Conservation (phyloP, 2,329 filamentous ascomycete species). For the Penicillium sp. region DNA sequence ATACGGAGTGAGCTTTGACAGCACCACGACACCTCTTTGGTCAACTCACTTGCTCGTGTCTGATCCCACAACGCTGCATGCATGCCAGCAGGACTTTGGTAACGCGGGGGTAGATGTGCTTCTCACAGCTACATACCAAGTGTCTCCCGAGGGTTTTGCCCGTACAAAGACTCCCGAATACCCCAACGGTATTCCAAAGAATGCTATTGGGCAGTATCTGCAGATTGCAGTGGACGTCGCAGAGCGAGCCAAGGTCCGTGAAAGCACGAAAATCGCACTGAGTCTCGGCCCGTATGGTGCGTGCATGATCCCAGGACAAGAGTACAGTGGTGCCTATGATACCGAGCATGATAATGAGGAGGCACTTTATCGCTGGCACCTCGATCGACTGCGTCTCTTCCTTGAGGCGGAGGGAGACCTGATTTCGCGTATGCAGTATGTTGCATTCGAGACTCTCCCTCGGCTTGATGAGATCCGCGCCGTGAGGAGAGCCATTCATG, state of each 20-base stretch:
- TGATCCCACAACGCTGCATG: constrained; percentile 55
- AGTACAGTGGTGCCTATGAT: constrained; percentile 67
- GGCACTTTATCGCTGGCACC: constrained; percentile 61
- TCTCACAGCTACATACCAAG: constrained; percentile 70
- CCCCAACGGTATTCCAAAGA: constrained; percentile 50
- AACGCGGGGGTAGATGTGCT: constrained; percentile 64
- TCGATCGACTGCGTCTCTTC: constrained; percentile 58
- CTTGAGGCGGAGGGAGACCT: constrained; percentile 42
- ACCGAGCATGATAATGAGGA: constrained; percentile 49
- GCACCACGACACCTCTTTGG: constrained; percentile 61
- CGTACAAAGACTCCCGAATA: constrained; percentile 51
- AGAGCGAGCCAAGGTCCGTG: constrained; percentile 34
- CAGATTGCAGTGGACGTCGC: constrained; percentile 45
- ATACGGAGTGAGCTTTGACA: constrained; percentile 58
- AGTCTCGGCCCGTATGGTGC: constrained; percentile 70
- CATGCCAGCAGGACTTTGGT: constrained; percentile 62
- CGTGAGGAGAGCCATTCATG: constrained; percentile 44
- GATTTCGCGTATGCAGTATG: constrained; percentile 52
- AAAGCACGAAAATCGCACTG: constrained; percentile 49
- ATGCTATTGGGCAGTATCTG: constrained; percentile 49
- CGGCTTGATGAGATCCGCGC: constrained; percentile 65
- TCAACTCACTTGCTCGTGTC: constrained; percentile 67
- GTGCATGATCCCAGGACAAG: constrained; percentile 64
- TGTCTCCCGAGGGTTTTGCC: constrained; percentile 60
- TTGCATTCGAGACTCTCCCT: constrained; percentile 70